phyloP scores from a whole-genome alignment of 495 filamentous ascomycete species.

The Annulohypoxylon nitens region DNA sequence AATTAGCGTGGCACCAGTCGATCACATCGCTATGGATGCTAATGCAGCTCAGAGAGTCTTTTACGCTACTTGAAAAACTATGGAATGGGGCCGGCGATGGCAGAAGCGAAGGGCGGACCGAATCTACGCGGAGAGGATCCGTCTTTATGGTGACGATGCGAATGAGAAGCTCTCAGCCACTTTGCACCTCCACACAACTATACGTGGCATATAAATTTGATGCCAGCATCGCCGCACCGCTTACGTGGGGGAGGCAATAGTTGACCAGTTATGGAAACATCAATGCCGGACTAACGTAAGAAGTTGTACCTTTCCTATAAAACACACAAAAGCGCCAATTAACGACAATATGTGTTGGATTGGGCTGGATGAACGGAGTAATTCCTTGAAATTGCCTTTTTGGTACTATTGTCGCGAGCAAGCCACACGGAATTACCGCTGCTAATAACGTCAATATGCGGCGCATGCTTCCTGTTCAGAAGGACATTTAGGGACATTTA shows the following conservation, averaged over 20 bases:
- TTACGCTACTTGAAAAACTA: conserved; percentile 26
- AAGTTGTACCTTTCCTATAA: conserved; percentile 7
- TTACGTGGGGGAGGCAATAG: conserved; percentile 30
- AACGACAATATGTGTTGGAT: conserved; percentile 4
- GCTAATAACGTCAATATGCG: conserved; percentile 19
- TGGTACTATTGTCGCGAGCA: conserved; percentile 19
- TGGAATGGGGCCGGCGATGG: conserved; percentile 37
- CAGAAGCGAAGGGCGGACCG: conserved; percentile 13
- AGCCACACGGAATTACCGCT: conserved; percentile 22
- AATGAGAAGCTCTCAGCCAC: conserved; percentile 12
- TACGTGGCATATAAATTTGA: conserved; percentile 38
- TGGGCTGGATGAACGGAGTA: conserved; percentile 11
- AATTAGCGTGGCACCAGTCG: conserved; percentile 44
- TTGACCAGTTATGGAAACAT: conserved; percentile 14
- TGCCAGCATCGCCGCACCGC: conserved; percentile 17
- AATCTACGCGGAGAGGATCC: conserved; percentile 25
- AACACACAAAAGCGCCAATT: conserved; percentile 7
- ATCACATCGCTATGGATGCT: conserved; percentile 31
- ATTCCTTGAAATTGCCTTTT: conserved; percentile 15
- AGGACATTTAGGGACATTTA: not conserved
- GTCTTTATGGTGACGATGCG: conserved; percentile 21
- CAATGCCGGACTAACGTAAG: conserved; percentile 10
- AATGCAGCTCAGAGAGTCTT: conserved; percentile 35
- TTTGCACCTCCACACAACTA: conserved; percentile 13
- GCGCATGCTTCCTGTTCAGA: conserved; percentile 22